Evolutionary conservation across 768 basidiomycete genomes (phyloP).

Genomic region (Tubosaeta brunneosetosa): DNA sequence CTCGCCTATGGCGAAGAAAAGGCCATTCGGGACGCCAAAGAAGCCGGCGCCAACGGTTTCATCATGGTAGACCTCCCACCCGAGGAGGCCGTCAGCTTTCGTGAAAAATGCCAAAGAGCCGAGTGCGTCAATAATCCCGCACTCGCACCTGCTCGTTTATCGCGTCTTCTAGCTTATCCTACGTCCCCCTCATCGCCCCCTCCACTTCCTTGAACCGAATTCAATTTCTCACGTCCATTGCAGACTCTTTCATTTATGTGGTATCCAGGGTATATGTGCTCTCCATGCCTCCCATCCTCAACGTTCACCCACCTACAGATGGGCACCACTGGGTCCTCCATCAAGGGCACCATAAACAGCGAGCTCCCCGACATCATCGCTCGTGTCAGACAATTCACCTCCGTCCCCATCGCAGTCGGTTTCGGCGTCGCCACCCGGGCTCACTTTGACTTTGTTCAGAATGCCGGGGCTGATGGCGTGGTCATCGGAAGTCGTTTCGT

Average conservation of each 20-base stretch:
- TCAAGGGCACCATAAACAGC: conserved; percentile 61
- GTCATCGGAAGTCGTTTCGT: conserved; percentile 91
- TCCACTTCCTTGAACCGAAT: conserved; percentile 86
- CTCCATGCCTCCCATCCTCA: background rate
- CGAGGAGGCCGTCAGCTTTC: conserved; percentile 89
- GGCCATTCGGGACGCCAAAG: conserved; percentile 83
- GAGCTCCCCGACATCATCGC: conserved; percentile 79
- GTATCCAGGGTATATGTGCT: conserved; percentile 75
- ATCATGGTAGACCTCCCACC: conserved; percentile 98
- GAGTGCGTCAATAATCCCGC: conserved; percentile 49
- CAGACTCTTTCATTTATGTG: conserved; percentile 96
- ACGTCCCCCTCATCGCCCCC: conserved; percentile 92
- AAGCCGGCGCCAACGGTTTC: conserved; percentile 94
- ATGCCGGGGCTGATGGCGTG: conserved; percentile 91
- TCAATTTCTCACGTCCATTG: conserved; percentile 86
- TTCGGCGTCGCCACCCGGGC: conserved; percentile 90
- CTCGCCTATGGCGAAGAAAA: conserved; percentile 94
- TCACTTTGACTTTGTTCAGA: conserved; percentile 82
- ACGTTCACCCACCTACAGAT: conserved; percentile 51
- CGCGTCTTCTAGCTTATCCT: conserved; percentile 66
- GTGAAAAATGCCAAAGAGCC: conserved; percentile 76
- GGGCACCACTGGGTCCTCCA: conserved; percentile 96
- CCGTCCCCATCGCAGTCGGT: conserved; percentile 88
- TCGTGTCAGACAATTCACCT: conserved; percentile 74
- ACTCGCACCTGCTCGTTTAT: background rate